Conservation (phyloP, 805 yeast genomes). For the Danielozyma ontarioensis region DNA sequence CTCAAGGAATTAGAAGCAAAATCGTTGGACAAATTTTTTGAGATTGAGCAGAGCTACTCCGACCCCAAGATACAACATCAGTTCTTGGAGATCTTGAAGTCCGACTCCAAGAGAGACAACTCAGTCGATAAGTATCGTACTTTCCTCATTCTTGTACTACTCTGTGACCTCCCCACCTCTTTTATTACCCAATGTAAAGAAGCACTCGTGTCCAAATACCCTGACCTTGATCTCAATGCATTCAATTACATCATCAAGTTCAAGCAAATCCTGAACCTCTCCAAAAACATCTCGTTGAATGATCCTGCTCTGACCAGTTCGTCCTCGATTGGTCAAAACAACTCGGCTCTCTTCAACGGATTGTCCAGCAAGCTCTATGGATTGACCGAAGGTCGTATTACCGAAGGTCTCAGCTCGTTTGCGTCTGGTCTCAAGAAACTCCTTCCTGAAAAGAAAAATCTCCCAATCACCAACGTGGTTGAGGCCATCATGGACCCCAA, state of each 20-base stretch:
- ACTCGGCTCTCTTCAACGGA: constrained; percentile 63
- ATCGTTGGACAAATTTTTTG: constrained; percentile 84
- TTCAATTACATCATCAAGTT: constrained; percentile 72
- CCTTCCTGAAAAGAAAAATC: constrained; percentile 79
- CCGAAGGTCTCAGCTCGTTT: constrained; percentile 86
- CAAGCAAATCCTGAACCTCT: constrained; percentile 66
- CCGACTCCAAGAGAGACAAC: constrained; percentile 51
- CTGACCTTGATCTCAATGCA: constrained; percentile 51
- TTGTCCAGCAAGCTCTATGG: constrained; percentile 75
- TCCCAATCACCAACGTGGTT: constrained; percentile 86
- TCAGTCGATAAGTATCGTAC: constrained; percentile 83
- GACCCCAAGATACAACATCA: constrained; percentile 54
- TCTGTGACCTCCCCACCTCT: constrained; percentile 33
- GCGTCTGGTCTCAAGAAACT: constrained; percentile 84
- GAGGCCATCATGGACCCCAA: constrained; percentile 88
- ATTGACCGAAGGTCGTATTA: constrained; percentile 73
- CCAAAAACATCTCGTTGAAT: constrained; percentile 12
- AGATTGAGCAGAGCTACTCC: constrained; percentile 79
- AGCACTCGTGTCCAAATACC: constrained; percentile 49
- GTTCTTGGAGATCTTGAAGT: constrained; percentile 55
- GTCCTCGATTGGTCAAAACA: constrained; percentile 26
- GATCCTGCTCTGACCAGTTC: constrained; percentile 17
- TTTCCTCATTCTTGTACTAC: constrained; percentile 69
- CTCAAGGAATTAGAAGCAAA: constrained; percentile 82
- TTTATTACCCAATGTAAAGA: constrained; percentile 53